Evolutionary conservation across 331 rosid genomes (phyloP).

Genomic region (Pyrus hybrid): DNA sequence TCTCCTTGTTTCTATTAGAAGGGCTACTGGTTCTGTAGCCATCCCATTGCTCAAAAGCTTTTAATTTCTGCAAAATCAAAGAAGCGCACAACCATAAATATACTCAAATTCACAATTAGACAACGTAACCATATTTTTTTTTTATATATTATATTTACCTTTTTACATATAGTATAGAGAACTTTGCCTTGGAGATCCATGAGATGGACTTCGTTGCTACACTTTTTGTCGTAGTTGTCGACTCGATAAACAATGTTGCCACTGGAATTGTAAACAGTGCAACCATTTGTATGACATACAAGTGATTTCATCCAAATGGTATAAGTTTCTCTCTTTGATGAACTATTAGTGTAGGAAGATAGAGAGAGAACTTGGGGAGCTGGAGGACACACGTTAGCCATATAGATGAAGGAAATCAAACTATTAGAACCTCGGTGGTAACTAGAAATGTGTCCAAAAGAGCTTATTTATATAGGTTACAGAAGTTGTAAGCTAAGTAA

Average conservation of each 20-base stretch:
- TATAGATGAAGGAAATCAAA: background rate
- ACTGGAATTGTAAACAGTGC: constrained; percentile 67
- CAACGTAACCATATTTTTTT: background rate
- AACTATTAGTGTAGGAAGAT: background rate
- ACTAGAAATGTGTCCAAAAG: background rate
- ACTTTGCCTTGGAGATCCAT: constrained; percentile 70
- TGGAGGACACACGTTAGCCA: constrained; percentile 14
- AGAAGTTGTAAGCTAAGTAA: background rate
- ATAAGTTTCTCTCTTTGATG: constrained; percentile 37
- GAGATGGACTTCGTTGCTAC: constrained; percentile 57
- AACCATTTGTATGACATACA: constrained; percentile 67
- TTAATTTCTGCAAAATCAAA: constrained; percentile 34
- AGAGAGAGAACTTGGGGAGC: constrained; percentile 7
- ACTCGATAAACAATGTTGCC: constrained; percentile 73
- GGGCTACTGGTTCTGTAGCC: constrained; percentile 38
- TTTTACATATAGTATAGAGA: constrained; percentile 50
- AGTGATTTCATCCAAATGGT: constrained; percentile 96
- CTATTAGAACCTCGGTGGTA: background rate
- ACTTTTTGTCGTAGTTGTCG: constrained; percentile 71
- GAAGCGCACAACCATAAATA: background rate
- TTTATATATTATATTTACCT: constrained; percentile 15
- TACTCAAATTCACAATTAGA: background rate
- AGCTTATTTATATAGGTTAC: background rate
- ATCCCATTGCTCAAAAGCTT: constrained; percentile 62
- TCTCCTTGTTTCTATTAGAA: constrained; percentile 15